phyloP scores from a whole-genome alignment of 2,329 filamentous ascomycete genomes.

The Coniochaeta prunicola region DNA sequence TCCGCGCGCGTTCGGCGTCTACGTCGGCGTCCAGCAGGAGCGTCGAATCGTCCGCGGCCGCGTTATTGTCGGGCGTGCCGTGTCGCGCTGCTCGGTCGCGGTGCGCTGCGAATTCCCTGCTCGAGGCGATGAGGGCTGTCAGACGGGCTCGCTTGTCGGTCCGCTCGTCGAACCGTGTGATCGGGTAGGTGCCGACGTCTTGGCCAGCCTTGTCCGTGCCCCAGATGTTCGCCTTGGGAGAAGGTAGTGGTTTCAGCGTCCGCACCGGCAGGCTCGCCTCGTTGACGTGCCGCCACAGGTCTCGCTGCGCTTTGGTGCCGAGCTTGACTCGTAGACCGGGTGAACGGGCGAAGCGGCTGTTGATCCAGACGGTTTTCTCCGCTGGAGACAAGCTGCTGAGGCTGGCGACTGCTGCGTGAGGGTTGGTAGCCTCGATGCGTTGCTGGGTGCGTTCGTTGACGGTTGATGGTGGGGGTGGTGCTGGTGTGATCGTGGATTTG shows the following conservation, averaged over 20 bases:
- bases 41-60: conserved; percentile 12
- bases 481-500: not conserved
- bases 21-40: conserved; percentile 30
- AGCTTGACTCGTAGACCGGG: conserved; percentile 23
- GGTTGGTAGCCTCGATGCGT: conserved; percentile 14
- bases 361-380: conserved; percentile 42
- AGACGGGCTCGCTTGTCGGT: conserved; percentile 33
- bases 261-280: conserved; percentile 45
- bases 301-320: conserved; percentile 42
- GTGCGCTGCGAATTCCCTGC: conserved; percentile 34
- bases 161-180: conserved; percentile 37
- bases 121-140: conserved; percentile 33
- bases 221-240: conserved; percentile 28
- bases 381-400: conserved; percentile 35
- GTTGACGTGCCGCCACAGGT: conserved; percentile 50
- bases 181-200: conserved; percentile 39
- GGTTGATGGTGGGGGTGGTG: conserved; percentile 22
- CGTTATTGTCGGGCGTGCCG: conserved; percentile 7
- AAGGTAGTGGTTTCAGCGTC: conserved; percentile 18
- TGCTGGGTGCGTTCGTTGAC: conserved; percentile 39
- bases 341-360: conserved; percentile 36
- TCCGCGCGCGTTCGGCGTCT: conserved; percentile 36
- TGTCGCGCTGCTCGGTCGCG: conserved; percentile 22
- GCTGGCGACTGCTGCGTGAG: conserved; percentile 17
- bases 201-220: conserved; percentile 43